A percentile compares a stretch with the other conserved stretches of the same genome.
Evolutionary conservation across 208 protist genomes (phyloP).

Genomic region (Kentomonas sorsogonicus): DNA sequence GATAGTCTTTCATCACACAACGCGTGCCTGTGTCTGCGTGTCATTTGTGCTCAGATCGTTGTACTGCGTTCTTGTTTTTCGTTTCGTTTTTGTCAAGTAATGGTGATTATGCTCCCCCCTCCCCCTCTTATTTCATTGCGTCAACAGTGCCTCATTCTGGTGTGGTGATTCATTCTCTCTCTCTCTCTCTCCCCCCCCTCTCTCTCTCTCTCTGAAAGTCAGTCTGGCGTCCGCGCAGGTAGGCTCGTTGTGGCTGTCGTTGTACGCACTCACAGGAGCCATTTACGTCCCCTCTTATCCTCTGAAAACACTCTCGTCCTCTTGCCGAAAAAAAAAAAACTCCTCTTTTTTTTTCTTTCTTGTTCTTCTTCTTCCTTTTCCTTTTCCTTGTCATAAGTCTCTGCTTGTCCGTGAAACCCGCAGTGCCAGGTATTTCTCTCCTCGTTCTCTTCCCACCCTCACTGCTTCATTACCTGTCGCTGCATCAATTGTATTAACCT

Average conservation of each 20-base stretch:
- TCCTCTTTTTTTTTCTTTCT: conserved; percentile 1
- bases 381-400: conserved; percentile 12
- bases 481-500: not conserved
- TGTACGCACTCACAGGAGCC: too few relatives aligned
- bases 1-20: not conserved
- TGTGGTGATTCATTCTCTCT: conserved; percentile 4
- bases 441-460: not conserved
- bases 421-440: conserved; percentile 1
- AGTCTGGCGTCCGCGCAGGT: too few relatives aligned
- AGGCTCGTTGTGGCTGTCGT: too few relatives aligned
- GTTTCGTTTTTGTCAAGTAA: too few relatives aligned
- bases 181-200: not conserved
- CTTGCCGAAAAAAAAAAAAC: too few relatives aligned
- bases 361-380: conserved; percentile 11
- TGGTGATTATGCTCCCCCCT: too few relatives aligned
- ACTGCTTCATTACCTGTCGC: conserved; percentile 1
- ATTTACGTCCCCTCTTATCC: too few relatives aligned
- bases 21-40: too few relatives aligned
- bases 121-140: conserved; percentile 3
- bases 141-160: not conserved
- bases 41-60: too few relatives aligned
- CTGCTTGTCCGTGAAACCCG: too few relatives aligned
- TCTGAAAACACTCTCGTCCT: too few relatives aligned
- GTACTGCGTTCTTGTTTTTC: too few relatives aligned
- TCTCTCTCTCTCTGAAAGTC: not conserved